phyloP scores from a whole-genome alignment of 441 rosid species.

The Aquilaria agallochum region DNA sequence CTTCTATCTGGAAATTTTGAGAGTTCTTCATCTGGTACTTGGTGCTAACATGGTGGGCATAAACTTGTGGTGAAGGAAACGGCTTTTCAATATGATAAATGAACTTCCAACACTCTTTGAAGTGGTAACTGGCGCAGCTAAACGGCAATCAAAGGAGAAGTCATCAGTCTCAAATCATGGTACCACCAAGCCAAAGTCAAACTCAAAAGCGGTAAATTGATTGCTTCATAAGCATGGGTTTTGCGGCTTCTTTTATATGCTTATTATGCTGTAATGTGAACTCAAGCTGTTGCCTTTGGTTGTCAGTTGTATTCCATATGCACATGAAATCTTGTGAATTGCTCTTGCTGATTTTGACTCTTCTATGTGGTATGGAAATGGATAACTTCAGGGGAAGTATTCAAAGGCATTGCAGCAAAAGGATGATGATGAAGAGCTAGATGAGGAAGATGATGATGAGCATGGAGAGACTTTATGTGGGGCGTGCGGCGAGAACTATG shows the following conservation, averaged over 20 bases:
- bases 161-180: conserved; percentile 42
- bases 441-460: conserved; percentile 68
- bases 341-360: background rate
- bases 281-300: background rate
- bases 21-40: no score
- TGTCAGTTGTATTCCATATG: background rate
- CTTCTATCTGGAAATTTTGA: no score
- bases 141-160: conserved; percentile 39
- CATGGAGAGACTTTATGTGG: conserved; percentile 72
- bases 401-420: conserved; percentile 28
- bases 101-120: conserved; percentile 58
- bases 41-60: no score
- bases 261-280: no score
- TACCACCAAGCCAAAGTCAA: conserved; percentile 53
- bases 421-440: conserved; percentile 55
- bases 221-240: background rate
- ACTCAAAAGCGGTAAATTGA: conserved; percentile 39
- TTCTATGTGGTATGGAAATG: background rate
- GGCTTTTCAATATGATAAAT: conserved; percentile 56
- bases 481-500: conserved; percentile 70
- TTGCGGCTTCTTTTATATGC: no score
- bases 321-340: background rate
- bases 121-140: conserved; percentile 44
- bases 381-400: conserved; percentile 34
- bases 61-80: conserved; percentile 37